Evolutionary conservation across 1,284 basidiomycete genomes (phyloP).

Genomic region (Malassezia sympodialis): DNA sequence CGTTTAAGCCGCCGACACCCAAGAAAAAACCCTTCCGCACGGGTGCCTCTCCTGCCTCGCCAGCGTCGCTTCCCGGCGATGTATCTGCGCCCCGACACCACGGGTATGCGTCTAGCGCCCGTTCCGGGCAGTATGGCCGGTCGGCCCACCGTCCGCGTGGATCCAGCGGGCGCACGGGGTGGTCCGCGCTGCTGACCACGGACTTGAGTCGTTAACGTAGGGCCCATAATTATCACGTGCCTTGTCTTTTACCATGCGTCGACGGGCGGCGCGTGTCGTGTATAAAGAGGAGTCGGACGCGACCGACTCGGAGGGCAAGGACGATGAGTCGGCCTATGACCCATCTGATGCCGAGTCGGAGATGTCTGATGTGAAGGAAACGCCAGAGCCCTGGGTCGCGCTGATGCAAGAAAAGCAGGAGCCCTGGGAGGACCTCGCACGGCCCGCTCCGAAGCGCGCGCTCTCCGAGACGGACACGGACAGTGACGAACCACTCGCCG

Average conservation of each 20-base stretch:
- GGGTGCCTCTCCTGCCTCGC: neutral
- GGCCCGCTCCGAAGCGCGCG: neutral
- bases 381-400: neutral
- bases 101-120: neutral
- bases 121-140: too few relatives aligned
- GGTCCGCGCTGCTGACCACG: slow-evolving; percentile 15
- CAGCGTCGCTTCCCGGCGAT: neutral
- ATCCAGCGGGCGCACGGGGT: slow-evolving; percentile 1
- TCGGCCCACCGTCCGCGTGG: neutral
- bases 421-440: neutral
- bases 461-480: neutral
- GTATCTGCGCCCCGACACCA: neutral
- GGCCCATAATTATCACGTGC: neutral
- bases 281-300: slow-evolving; percentile 5
- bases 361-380: neutral
- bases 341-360: neutral
- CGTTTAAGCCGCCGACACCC: neutral
- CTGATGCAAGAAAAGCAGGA: neutral
- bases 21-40: neutral
- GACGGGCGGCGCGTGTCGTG: neutral
- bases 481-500: slow-evolving; percentile 10
- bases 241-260: neutral
- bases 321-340: neutral
- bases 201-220: neutral
- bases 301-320: neutral